These are phyloP conservation scores for Aspergillus egyptiacus DNA, from an alignment of 495 filamentous ascomycete genomes.

Conservation along the genomic window DNA sequence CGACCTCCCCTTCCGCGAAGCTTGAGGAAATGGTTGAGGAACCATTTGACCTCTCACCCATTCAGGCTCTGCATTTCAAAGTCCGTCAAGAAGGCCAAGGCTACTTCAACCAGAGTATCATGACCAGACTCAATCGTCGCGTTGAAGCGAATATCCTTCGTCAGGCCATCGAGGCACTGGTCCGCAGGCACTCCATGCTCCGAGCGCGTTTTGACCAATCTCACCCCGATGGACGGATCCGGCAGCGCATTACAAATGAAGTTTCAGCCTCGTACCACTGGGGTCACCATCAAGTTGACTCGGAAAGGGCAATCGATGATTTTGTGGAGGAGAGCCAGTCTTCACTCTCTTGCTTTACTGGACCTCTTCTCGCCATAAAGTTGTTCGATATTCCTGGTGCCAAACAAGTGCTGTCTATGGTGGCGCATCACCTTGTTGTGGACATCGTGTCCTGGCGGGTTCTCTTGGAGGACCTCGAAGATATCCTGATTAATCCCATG, in stretches of 20 bases:
- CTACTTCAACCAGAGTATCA: background rate
- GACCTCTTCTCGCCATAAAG: background rate
- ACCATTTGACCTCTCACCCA: background rate
- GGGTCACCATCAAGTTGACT: background rate
- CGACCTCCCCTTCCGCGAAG: constrained; percentile 7
- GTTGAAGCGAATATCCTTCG: too few relatives aligned
- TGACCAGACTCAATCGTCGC: too few relatives aligned
- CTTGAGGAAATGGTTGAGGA: background rate
- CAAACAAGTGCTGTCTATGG: background rate
- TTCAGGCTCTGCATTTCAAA: background rate
- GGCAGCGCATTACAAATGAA: background rate
- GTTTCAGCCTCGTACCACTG: background rate
- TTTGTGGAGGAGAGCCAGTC: background rate
- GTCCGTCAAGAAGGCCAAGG: background rate
- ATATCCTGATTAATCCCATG: background rate
- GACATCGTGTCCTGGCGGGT: constrained; percentile 1
- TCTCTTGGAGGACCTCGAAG: background rate
- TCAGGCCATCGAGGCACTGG: background rate
- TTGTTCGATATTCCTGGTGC: background rate
- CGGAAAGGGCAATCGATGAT: background rate
- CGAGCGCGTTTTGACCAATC: background rate
- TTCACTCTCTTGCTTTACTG: background rate
- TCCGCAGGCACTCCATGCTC: constrained; percentile 3
- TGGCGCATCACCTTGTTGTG: background rate
- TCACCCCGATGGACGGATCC: background rate